Percentiles rank a stretch among this genome's conserved stretches.
Conservation (phyloP, 129 eudicot genomes). For the Lactuca sativa region DNA sequence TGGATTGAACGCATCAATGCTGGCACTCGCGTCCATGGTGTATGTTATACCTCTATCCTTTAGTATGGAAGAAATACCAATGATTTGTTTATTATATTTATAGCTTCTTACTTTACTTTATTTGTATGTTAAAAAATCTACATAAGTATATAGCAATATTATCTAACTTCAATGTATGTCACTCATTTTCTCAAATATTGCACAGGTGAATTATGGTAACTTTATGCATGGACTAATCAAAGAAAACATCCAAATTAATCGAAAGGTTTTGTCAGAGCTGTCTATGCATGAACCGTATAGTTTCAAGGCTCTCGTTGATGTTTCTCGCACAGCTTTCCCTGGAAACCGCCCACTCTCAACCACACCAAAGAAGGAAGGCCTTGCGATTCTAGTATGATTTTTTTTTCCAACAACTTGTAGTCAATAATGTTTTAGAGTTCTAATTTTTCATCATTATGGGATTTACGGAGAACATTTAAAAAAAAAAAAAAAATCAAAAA, state of each 20-base stretch:
- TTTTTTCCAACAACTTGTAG: neutral
- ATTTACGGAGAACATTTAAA: too few species aligned
- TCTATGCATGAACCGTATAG: slow-evolving; percentile 96
- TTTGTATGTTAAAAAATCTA: too few species aligned
- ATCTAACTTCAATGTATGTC: too few species aligned
- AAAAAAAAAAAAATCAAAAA: too few species aligned
- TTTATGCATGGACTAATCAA: slow-evolving; percentile 86
- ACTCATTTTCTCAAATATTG: too few species aligned
- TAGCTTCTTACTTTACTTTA: too few species aligned
- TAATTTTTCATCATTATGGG: too few species aligned
- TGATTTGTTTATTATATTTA: too few species aligned
- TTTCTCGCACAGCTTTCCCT: slow-evolving; percentile 74
- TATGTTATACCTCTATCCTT: slow-evolving; percentile 13
- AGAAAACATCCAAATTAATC: slow-evolving; percentile 89
- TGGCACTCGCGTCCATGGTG: slow-evolving; percentile 90
- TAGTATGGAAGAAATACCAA: too few species aligned
- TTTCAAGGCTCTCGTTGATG: slow-evolving; percentile 81
- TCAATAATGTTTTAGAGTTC: neutral
- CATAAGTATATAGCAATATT: too few species aligned
- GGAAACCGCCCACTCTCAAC: slow-evolving; percentile 57
- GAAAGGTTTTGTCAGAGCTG: slow-evolving; percentile 83
- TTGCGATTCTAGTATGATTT: slow-evolving; percentile 53
- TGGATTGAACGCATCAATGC: slow-evolving; percentile 98
- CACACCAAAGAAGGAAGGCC: slow-evolving; percentile 70
- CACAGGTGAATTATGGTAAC: slow-evolving; percentile 83